Evolutionary conservation across 2,329 filamentous ascomycete genomes (phyloP), one percentile per base, ranked within the genome.

Genomic region (Fusarium miscanthi): DNA sequence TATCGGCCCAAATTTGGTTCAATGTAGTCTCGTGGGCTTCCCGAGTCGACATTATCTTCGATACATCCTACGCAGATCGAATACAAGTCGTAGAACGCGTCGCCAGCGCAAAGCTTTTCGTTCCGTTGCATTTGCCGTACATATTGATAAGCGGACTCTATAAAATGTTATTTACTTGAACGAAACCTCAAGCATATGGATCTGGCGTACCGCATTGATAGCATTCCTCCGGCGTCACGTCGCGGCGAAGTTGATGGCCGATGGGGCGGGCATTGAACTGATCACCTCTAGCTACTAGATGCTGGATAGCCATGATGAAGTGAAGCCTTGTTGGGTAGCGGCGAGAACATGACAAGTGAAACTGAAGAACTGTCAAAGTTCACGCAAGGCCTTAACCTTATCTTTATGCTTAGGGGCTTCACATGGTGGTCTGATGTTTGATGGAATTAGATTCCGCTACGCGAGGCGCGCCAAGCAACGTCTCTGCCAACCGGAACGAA

Each of bases 291-390:
- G 45, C 21, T 31, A n/a, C 13, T n/a, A 0, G 21, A 31, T 2
- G 21, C 2, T 48, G 45, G 11, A 48, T n/a, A n/a, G 27, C 45
- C 45, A 48, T 31, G 23, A 19, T 8, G 11, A 25, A 43, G 10
- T 19, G 10, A 19, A 25, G 14, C 23, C 16, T 16, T 17, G 17
- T 10, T 19, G 7, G 37, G 12, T 21, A 38, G 37, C 17, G 6
- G 4, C 14, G 10, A 8, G 16, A 10, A 12, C 6, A 43, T 25
- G 10, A 6, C 1, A 6, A 12, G 17, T 23, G 4, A 25, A 12
- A 16, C 1, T 25, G 6, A 25, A 1, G 23, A 43, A 12, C 1
- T 0, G 1, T 23, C 3, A 25, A 19, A 3, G 23, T 8, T 1
- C 16, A 8, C 7, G 19, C 4, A 8, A 16, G 41, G 4, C 1